Percentiles rank a stretch among this genome's conserved stretches.
Evolutionary conservation across 73 alveolate genomes (phyloP).

Genomic region (Effrenium voratum): DNA sequence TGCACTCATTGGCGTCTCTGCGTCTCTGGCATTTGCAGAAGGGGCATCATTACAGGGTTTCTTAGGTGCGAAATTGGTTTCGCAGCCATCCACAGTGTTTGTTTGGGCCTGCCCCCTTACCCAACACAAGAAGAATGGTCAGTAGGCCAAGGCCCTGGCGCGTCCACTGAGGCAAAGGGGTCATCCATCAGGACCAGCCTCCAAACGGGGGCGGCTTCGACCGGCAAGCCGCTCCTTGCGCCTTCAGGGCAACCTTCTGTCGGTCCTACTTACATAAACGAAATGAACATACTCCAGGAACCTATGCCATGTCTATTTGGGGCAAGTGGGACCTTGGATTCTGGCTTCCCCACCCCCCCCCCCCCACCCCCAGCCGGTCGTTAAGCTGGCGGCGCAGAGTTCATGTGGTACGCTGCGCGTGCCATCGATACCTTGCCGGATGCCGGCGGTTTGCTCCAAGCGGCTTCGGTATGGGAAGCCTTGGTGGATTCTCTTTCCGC

Average conservation of each 20-base stretch:
- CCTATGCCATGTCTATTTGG: too few species aligned
- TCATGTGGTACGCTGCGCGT: constrained; percentile 68
- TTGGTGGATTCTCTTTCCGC: too few species aligned
- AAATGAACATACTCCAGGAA: too few species aligned
- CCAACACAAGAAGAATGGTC: neutral
- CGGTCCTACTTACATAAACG: too few species aligned
- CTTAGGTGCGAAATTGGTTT: neutral
- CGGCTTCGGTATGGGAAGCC: too few species aligned
- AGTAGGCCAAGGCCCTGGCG: neutral
- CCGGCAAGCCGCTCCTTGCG: too few species aligned
- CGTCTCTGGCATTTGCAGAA: neutral
- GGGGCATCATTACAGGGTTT: too few species aligned
- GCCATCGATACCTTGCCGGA: constrained; percentile 63
- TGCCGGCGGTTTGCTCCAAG: too few species aligned
- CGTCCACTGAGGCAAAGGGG: constrained; percentile 80
- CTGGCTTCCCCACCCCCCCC: too few species aligned
- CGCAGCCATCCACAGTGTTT: neutral
- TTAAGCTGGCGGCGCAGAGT: neutral
- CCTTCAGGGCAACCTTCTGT: too few species aligned
- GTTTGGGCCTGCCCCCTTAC: neutral
- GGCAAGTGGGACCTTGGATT: too few species aligned
- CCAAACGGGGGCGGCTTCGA: neutral
- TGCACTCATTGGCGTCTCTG: neutral
- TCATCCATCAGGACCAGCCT: constrained; percentile 84
- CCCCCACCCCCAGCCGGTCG: too few species aligned